Base-by-base conservation (phyloP, 2,329 filamentous ascomycete genomes). In the Trichoderma oligosporum region DNA sequence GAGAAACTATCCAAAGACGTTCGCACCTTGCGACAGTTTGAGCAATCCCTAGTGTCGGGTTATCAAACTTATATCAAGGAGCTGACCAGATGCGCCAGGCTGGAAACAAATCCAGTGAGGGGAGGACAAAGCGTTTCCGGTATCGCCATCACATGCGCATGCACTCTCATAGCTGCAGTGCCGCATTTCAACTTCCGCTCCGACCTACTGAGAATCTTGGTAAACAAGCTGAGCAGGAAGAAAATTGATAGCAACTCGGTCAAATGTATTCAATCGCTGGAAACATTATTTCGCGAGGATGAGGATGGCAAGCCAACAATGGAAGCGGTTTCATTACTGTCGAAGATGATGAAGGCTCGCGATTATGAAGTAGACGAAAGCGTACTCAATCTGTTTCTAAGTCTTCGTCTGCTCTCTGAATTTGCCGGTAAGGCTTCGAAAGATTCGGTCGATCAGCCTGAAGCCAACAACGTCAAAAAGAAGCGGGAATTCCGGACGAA, bases 131-230 rank as follows among this genome's bases (percentile, higher is more conserved):
- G 73, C 56, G 70, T 97, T 22, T 82, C 85, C 6, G 87, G 80
- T 52, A 81, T 96, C 24, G 93, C 94, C 3, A 86, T 96, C 57
- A 87, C 85, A 41, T 99, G 94, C 69, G 87, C 88, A 2, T 96
- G 91, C 72, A 88, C 82, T 27, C 80, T 99, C 14, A 74, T 97
- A 38, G 83, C 83, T 18, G 80, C 87, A 1, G 91, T 97, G 1
- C 90, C 94, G 3, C 95, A 99, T 75, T 99, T 99, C 83, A 99
- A 99, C 77, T 97, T 96, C 73, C 87, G 94, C 38, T 82, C 80
- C 47, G 93, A 99, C 53, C 77, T 99, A 53, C 76, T 99, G 60
- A 91, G 89, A 72, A 93, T 97, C 58, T 70, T 99, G 12, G 86
- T 96, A 20, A 85, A 85, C 64, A 94, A 94, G 70, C 78, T 99